Evolutionary conservation across 2,329 filamentous ascomycete species (phyloP).

Genomic region (Stemphylium lycopersici): DNA sequence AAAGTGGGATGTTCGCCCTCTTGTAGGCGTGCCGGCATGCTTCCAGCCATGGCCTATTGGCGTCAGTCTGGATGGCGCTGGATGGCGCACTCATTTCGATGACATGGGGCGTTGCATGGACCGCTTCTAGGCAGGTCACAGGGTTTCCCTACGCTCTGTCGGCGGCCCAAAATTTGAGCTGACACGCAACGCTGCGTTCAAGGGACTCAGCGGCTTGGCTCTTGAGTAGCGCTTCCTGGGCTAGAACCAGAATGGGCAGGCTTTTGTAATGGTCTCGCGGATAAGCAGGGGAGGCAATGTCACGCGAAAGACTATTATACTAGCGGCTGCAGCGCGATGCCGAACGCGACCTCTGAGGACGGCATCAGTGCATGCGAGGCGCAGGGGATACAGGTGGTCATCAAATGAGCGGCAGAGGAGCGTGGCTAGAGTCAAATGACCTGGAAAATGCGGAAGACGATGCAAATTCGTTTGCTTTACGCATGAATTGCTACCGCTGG

Average conservation of each 20-base stretch:
- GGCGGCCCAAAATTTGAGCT: constrained; percentile 35
- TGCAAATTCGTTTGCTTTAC: constrained; percentile 18
- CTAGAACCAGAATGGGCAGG: constrained; percentile 23
- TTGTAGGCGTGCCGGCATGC: constrained; percentile 29
- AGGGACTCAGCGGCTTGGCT: constrained; percentile 23
- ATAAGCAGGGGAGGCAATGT: constrained; percentile 23
- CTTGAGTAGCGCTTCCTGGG: constrained; percentile 24
- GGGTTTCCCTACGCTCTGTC: constrained; percentile 29
- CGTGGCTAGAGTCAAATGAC: constrained; percentile 16
- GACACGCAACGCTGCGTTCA: constrained; percentile 35
- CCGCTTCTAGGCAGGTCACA: constrained; percentile 39
- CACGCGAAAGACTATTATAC: constrained; percentile 23
- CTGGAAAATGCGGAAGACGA: constrained; percentile 1
- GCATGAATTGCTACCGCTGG: constrained; percentile 8
- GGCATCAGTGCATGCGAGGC: constrained; percentile 13
- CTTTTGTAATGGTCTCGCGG: constrained; percentile 19
- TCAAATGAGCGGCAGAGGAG: neutral
- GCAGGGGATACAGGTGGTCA: constrained; percentile 8
- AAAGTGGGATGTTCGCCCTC: constrained; percentile 26
- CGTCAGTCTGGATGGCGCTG: constrained; percentile 19
- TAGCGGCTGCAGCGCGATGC: constrained; percentile 28
- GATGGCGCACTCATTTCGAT: constrained; percentile 24
- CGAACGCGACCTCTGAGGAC: constrained; percentile 10
- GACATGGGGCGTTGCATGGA: constrained; percentile 28
- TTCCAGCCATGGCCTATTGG: constrained; percentile 15